Conservation (phyloP, 176 grass and related monocot genomes). For the Melocanna baccifera region DNA sequence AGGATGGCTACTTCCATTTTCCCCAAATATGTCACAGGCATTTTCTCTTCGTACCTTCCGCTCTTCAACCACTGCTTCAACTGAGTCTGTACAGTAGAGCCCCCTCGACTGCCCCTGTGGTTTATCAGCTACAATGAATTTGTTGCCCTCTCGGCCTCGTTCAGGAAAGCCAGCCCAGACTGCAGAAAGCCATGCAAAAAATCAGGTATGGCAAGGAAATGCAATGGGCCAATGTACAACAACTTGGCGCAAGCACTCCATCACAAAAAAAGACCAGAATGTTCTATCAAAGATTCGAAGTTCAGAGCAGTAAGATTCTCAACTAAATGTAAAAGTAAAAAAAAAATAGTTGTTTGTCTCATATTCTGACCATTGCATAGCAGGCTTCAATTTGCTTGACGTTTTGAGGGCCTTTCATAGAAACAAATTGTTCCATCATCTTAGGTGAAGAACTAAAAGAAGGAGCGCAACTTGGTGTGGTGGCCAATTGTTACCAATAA, state of each 20-base stretch:
- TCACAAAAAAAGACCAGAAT: not conserved
- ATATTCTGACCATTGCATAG: not conserved
- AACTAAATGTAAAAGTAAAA: not conserved
- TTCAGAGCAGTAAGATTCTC: not conserved
- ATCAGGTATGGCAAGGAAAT: not conserved
- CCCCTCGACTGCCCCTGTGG: slow-evolving; percentile 52
- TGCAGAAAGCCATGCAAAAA: slow-evolving; percentile 24
- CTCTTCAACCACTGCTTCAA: slow-evolving; percentile 67
- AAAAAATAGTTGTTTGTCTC: not conserved
- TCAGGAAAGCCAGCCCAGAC: slow-evolving; percentile 83
- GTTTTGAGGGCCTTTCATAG: not conserved
- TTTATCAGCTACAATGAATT: slow-evolving; percentile 62
- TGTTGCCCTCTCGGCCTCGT: slow-evolving; percentile 61
- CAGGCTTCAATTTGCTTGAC: no score
- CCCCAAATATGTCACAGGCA: slow-evolving; percentile 60
- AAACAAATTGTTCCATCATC: not conserved
- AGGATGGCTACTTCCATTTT: slow-evolving; percentile 36
- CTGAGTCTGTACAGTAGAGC: slow-evolving; percentile 55
- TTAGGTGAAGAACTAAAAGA: not conserved
- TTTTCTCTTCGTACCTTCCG: slow-evolving; percentile 57
- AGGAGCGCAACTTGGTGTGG: not conserved
- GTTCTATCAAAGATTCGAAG: not conserved
- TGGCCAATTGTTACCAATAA: not conserved
- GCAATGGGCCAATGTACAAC: not conserved
- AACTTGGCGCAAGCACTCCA: not conserved